These are phyloP conservation scores for Lentinula detonsa DNA, from an alignment of 768 basidiomycete genomes.

Conservation along the genomic window DNA sequence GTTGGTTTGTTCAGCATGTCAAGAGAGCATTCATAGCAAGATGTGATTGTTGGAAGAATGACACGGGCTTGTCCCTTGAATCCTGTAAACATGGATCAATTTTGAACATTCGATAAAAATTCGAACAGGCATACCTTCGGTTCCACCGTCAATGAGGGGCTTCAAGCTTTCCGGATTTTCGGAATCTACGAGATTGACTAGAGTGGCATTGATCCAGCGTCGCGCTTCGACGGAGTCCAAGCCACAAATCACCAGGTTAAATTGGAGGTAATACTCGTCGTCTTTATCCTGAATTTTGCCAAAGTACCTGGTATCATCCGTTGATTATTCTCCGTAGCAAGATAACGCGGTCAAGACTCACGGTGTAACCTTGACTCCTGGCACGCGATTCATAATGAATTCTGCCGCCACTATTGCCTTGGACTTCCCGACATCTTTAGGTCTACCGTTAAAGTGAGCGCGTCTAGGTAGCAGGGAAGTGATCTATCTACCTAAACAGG, in stretches of 20 bases:
- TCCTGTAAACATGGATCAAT: conserved; percentile 39
- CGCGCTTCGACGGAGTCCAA: conserved; percentile 96
- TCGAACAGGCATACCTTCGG: conserved; percentile 62
- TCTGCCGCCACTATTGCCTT: conserved; percentile 95
- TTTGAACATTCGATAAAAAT: no score
- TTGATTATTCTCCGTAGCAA: not conserved
- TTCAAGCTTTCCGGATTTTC: conserved; percentile 91
- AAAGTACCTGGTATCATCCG: conserved; percentile 58
- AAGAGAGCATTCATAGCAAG: conserved; percentile 97
- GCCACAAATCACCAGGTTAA: conserved; percentile 95
- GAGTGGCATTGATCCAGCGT: conserved; percentile 97
- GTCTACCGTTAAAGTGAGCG: conserved; percentile 34
- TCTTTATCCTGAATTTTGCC: conserved; percentile 99
- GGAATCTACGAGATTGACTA: conserved; percentile 91
- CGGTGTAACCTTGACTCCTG: conserved; percentile 96
- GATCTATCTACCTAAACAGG: conserved; percentile 71
- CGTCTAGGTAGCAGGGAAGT: not conserved
- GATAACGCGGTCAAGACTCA: conserved; percentile 35
- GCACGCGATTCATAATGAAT: conserved; percentile 94
- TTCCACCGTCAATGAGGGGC: conserved; percentile 96
- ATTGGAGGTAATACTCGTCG: conserved; percentile 92
- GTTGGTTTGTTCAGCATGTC: conserved; percentile 98
- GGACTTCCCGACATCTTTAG: conserved; percentile 86
- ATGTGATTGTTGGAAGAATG: conserved; percentile 90
- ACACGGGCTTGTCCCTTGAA: conserved; percentile 99